Evolutionary conservation across 2,329 filamentous ascomycete species (phyloP).

Genomic region (Allantophomopsis cytisporea): DNA sequence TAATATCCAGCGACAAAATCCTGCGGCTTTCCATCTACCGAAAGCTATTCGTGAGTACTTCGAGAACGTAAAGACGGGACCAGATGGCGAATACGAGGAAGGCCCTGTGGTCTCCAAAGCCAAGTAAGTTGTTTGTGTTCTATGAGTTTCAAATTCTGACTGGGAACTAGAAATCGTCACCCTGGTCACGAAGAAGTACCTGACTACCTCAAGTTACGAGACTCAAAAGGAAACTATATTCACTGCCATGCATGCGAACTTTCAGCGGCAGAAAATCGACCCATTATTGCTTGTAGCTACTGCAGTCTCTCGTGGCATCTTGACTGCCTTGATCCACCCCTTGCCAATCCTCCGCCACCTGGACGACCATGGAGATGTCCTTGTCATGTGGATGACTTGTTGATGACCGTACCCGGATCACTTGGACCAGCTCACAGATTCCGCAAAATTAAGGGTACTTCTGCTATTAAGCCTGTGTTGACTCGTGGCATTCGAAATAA

Average conservation of each 20-base stretch:
- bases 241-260: slow-evolving; percentile 66
- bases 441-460: slow-evolving; percentile 42
- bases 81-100: slow-evolving; percentile 73
- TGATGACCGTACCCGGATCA: slow-evolving; percentile 40
- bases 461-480: slow-evolving; percentile 36
- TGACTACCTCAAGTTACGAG: slow-evolving; percentile 55
- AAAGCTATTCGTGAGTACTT: slow-evolving; percentile 60
- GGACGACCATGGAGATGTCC: slow-evolving; percentile 77
- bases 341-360: slow-evolving; percentile 63
- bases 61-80: slow-evolving; percentile 62
- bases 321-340: slow-evolving; percentile 78
- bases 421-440: slow-evolving; percentile 47
- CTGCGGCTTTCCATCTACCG: slow-evolving; percentile 62
- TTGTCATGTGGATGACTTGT: slow-evolving; percentile 67
- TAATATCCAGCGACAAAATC: slow-evolving; percentile 53
- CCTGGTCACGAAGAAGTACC: slow-evolving; percentile 43
- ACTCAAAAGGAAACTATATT: slow-evolving; percentile 60
- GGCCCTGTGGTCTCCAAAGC: slow-evolving; percentile 29
- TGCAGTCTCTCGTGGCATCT: slow-evolving; percentile 81
- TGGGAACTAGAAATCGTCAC: slow-evolving; percentile 14
- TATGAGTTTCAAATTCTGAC: neutral
- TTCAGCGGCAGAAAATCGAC: slow-evolving; percentile 43
- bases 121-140: slow-evolving; percentile 37
- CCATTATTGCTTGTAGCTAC: slow-evolving; percentile 76
- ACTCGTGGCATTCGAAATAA: slow-evolving; percentile 57